Evolutionary conservation across 164 flowering plant species (phyloP), one percentile per base, ranked within the genome.

Genomic region (Umbilicus rupestris): DNA sequence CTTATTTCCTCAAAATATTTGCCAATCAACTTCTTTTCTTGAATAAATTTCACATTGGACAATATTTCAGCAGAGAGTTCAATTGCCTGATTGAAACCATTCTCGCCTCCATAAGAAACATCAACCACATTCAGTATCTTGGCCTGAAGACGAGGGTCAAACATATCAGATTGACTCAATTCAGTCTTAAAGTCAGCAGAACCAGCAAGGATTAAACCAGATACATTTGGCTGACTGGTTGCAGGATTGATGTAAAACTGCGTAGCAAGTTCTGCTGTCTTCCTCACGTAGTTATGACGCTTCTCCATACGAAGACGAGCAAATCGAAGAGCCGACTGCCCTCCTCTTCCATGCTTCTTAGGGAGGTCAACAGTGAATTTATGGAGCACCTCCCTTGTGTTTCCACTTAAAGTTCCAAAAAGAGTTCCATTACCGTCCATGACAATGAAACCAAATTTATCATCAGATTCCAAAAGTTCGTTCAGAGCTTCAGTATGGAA

Each of bases 401-500:
- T 78, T 2, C 81, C 81, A 67, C 81, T 78, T 33, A 78, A 45
- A 11, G 81, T 78, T 33, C 81, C 81, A 66, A 78, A 78, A 17
- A 78, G 75, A 31, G 81, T 78, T 6, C 81, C 81, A 73, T 78
- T 78, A n/a, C 81, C 81, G 73, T 78, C 81, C 81, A 75, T 78
- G 55, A 78, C 74, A 63, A 78, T 78, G 44, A 78, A 78, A 35
- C 81, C 81, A 68, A 78, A 78, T 67, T 78, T 78, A 49, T 78
- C 81, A 72, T 78, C 81, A 55, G 81, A 78, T 68, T 78, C 81
- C 44, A 78, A 45, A 31, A 78, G 76, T 52, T 75, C 81, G 65
- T 75, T 78, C 69, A 78, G 71, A 12, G 81, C 78, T 60, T 78
- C 81, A 0, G 78, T 78, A 24, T 78, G 81, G 52, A 78, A 78